These are phyloP conservation scores for Radiomyces spectabilis DNA, from an alignment of 192 early-diverging fungal species.

Conservation along the genomic window DNA sequence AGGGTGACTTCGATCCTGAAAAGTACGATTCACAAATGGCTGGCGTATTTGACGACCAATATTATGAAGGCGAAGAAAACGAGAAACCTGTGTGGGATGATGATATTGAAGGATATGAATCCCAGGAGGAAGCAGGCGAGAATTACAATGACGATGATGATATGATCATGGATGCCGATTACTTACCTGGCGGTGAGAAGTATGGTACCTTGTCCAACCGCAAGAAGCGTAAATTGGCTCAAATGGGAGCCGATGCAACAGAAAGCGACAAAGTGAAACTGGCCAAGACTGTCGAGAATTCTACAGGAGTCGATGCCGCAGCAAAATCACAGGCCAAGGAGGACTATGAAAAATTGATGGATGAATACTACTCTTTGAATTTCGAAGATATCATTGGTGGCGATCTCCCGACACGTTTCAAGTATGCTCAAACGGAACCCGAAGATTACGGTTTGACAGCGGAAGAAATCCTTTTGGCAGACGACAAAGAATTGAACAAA, in stretches of 20 bases:
- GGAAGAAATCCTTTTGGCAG: constrained; percentile 85
- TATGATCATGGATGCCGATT: constrained; percentile 91
- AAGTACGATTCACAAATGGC: constrained; percentile 85
- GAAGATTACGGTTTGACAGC: constrained; percentile 72
- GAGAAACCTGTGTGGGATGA: constrained; percentile 87
- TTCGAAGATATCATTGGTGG: constrained; percentile 85
- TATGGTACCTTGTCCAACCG: constrained; percentile 36
- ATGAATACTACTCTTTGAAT: constrained; percentile 87
- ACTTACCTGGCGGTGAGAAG: constrained; percentile 62
- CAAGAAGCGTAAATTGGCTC: constrained; percentile 33
- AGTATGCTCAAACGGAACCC: constrained; percentile 78
- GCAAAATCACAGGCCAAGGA: constrained; percentile 27
- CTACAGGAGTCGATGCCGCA: constrained; percentile 13
- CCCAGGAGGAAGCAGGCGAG: constrained; percentile 29
- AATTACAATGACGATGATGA: constrained; percentile 56
- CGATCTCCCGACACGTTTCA: constrained; percentile 83
- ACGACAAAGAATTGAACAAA: constrained; percentile 82
- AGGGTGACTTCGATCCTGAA: constrained; percentile 88
- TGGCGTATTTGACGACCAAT: constrained; percentile 65
- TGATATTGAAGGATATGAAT: constrained; percentile 54
- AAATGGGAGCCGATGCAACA: constrained; percentile 29
- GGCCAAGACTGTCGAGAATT: constrained; percentile 14
- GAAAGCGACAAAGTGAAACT: constrained; percentile 25
- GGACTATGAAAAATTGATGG: constrained; percentile 65
- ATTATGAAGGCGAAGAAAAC: constrained; percentile 51